Evolutionary conservation across 1,284 basidiomycete genomes (phyloP).

Genomic region (Boletus nobilissimus): DNA sequence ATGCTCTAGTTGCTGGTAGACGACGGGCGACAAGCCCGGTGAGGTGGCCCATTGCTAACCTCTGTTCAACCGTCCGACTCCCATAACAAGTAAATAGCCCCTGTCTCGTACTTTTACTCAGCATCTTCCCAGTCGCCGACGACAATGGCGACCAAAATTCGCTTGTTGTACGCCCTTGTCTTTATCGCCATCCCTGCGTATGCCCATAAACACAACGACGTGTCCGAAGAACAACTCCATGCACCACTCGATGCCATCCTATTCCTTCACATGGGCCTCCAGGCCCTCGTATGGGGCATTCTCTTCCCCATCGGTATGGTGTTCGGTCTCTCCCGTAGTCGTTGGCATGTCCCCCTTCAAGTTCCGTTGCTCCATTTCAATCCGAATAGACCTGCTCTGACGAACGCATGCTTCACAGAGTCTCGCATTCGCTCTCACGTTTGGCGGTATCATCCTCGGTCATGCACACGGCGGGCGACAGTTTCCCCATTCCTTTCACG

Average conservation of each 20-base stretch:
- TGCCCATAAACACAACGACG: constrained; percentile 71
- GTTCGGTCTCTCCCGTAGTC: constrained; percentile 79
- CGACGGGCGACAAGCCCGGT: constrained; percentile 7
- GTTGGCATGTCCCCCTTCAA: constrained; percentile 90
- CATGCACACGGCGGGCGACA: constrained; percentile 83
- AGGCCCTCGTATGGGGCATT: constrained; percentile 82
- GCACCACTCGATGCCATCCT: constrained; percentile 82
- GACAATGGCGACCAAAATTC: constrained; percentile 3
- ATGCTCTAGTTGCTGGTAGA: constrained; percentile 9
- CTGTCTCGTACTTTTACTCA: not conserved
- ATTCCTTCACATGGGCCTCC: constrained; percentile 83
- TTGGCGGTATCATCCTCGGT: constrained; percentile 79
- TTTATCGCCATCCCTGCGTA: constrained; percentile 20
- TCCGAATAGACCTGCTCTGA: not conserved
- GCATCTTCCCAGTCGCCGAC: not conserved
- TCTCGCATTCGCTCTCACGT: constrained; percentile 73
- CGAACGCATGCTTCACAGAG: constrained; percentile 53
- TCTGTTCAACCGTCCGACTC: not conserved
- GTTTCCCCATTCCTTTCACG: constrained; percentile 79
- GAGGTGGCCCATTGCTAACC: not conserved
- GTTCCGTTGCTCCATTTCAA: constrained; percentile 49
- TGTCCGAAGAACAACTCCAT: constrained; percentile 69
- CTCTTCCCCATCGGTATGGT: constrained; percentile 91
- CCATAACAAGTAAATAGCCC: not conserved
- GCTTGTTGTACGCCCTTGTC: constrained; percentile 23